Base-by-base conservation (phyloP, 2,329 filamentous ascomycete genomes). In the Xylaria multiplex region DNA sequence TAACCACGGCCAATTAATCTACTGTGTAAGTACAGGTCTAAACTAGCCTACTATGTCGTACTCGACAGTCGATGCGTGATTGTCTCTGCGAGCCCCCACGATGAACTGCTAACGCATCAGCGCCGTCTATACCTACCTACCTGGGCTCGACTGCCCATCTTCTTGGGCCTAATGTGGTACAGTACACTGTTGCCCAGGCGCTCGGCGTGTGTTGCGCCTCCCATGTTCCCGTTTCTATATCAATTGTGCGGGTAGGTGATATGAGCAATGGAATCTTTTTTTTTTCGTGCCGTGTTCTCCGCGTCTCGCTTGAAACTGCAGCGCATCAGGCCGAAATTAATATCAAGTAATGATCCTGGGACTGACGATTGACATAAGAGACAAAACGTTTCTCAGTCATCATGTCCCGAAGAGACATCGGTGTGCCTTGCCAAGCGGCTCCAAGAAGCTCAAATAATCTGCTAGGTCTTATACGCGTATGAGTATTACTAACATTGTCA, bases 381-480 rank as follows among this genome's bases (percentile, higher is more conserved):
- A 37, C 13, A 24, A 27, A 16, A n/a, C 37, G n/a, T 52, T 53
- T 46, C 53, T n/a, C 24, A 48, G 13, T 40, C 14, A 42, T 32
- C 45, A 14, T 40, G 50, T 13, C 40, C 50, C 27, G 19, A 16
- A 6, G 24, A 54, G 19, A 19, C 24, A 9, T 24, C 16, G 37
- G 42, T 49, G 49, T n/a, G 46, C 40, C 43, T 52, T 61, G 65
- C 65, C 65, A 67, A 67, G 65, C 60, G n/a, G 37, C 13, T 55
- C 58, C 37, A 65, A 54, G 58, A 52, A 43, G 22, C 49, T 65
- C 37, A 52, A 43, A 37, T 45, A 52, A n/a, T 52, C 42, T 43
- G n/a, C 49, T 42, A 27, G 11, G 27, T 46, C 49, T 58, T 59
- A 48, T 56, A 37, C 13, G 16, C 35, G 19, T 6, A 19, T 11